Evolutionary conservation across 179 eudicot genomes (phyloP), one percentile per base, ranked within the genome.

Genomic region (Amaranthus tricolor): DNA sequence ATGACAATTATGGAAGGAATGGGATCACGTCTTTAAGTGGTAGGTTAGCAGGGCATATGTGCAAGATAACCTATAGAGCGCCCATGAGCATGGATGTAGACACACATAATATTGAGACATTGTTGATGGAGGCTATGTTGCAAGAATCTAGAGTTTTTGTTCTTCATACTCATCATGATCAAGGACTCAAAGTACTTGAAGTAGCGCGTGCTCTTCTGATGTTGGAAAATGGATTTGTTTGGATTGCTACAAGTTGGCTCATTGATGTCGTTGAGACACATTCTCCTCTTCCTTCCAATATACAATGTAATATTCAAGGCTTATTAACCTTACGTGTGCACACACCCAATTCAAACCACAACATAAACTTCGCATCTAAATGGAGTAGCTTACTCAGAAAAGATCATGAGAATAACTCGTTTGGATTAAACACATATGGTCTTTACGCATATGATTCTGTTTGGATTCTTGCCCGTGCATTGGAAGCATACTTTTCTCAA

Each of bases 201-300:
- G 82, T 81, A 61, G 97, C 94, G 24, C 80, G 77, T 20, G 68
- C 81, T 79, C 84, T 92, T 71, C 82, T 86, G 20, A 92, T 92
- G 97, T 80, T 86, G 80, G 85, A 71, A 16, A 79, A 61, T 67
- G 96, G 96, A 31, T 90, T 80, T 78, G 97, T 90, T 21, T 92
- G 97, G 97, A 84, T 92, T 56, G 86, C 96, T 44, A 90, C 97
- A 3, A 79, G 86, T 71, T 92, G 97, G 97, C 88, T 92, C 56
- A 77, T 89, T 0, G 85, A 91, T 58, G 19, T 85, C 49, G 73
- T 90, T 76, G 97, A 92, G 66, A 82, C 93, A 6, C 51, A 81
- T 45, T 81, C 86, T 21, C 83, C 90, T 11, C 82, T 88, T 40
- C 62, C 89, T 14, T 6, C 79, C 1, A 69, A 80, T 16, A 71